Conservation (phyloP, 176 grass and related monocot genomes). For the Avena insularis region DNA sequence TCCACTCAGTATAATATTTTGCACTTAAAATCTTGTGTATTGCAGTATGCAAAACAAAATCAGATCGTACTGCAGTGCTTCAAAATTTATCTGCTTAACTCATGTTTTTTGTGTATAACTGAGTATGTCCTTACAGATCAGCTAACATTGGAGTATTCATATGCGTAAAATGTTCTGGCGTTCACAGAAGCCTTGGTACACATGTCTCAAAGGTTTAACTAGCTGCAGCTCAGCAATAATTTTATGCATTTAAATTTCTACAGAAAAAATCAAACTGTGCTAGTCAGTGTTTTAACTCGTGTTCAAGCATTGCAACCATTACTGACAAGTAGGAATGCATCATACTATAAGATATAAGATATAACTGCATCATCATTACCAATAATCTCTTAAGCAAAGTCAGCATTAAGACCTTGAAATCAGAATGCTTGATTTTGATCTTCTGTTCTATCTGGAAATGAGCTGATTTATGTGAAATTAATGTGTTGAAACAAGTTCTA, state of each 20-base stretch:
- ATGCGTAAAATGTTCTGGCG: slow-evolving; percentile 77
- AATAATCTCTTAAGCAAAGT: neutral
- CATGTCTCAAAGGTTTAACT: slow-evolving; percentile 77
- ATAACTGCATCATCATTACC: neutral
- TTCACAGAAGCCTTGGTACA: slow-evolving; percentile 81
- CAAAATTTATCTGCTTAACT: neutral
- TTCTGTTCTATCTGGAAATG: neutral
- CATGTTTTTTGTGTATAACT: neutral
- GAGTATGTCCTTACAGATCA: slow-evolving; percentile 52
- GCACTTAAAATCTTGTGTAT: too few species aligned
- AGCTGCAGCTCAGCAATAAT: slow-evolving; percentile 25
- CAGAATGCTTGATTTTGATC: neutral
- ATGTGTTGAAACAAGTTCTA: neutral
- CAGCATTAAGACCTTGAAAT: neutral
- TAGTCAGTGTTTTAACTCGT: neutral
- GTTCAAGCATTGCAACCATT: neutral
- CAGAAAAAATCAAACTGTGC: neutral
- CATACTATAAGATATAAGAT: neutral
- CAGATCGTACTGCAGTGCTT: neutral
- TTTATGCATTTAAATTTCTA: neutral
- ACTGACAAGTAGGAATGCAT: neutral
- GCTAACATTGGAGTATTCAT: slow-evolving; percentile 74
- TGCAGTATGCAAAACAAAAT: neutral
- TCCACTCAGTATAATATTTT: too few species aligned
- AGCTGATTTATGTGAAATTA: neutral